These are phyloP conservation scores for Fraxinus dipetala DNA, from an alignment of 305 asterid genomes.

Conservation along the genomic window DNA sequence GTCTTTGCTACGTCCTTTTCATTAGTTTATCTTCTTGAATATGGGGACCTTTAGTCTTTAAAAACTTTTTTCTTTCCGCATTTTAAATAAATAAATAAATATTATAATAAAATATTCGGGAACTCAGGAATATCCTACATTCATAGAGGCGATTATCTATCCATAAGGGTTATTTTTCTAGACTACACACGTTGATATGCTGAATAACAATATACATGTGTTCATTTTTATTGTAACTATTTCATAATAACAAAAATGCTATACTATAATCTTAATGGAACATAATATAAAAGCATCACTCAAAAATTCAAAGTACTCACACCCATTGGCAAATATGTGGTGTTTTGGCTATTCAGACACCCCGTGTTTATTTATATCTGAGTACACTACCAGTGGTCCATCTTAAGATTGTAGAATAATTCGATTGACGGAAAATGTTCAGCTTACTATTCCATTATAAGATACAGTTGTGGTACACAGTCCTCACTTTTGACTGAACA, in stretches of 20 bases:
- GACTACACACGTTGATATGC: not conserved
- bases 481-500: not conserved
- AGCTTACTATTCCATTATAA: not conserved
- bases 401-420: not conserved
- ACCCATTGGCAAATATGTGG: not conserved
- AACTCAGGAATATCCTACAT: not conserved
- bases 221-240: not conserved
- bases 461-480: slow-evolving; percentile 3
- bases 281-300: not conserved
- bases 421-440: not conserved
- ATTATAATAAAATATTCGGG: not conserved
- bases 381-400: not conserved
- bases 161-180: not conserved
- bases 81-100: not conserved
- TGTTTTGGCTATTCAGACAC: slow-evolving; percentile 6
- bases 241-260: not conserved
- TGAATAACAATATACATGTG: not conserved
- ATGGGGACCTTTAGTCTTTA: not conserved
- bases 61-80: not conserved
- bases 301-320: not conserved
- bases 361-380: not conserved
- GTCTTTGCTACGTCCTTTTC: not conserved
- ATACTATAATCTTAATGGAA: not conserved
- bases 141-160: not conserved
- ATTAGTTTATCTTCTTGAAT: not conserved